phyloP scores from a whole-genome alignment of 2,329 filamentous ascomycete species.

The Fusarium sp. region DNA sequence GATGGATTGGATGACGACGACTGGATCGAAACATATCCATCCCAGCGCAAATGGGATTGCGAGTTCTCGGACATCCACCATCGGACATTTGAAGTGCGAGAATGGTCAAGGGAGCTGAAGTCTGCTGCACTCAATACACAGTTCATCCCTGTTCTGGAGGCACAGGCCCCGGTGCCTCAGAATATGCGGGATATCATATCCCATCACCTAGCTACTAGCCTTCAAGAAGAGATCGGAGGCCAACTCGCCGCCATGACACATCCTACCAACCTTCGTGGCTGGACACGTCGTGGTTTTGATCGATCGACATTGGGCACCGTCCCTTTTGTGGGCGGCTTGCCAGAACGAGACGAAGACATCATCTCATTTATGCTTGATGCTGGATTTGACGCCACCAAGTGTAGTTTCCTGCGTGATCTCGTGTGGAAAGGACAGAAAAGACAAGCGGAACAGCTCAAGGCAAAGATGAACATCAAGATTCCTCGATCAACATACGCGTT shows the following conservation, averaged over 20 bases:
- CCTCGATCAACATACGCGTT: conserved; percentile 71
- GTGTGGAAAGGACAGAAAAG: conserved; percentile 62
- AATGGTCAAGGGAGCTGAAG: conserved; percentile 50
- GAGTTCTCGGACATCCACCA: conserved; percentile 63
- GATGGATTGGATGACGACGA: conserved; percentile 57
- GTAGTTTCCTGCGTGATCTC: conserved; percentile 63
- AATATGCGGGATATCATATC: conserved; percentile 64
- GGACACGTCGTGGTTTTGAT: conserved; percentile 62
- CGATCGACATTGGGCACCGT: conserved; percentile 57
- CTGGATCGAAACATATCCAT: conserved; percentile 76
- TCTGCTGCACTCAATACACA: conserved; percentile 74
- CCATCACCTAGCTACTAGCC: conserved; percentile 61
- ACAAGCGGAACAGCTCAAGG: conserved; percentile 67
- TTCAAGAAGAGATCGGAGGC: conserved; percentile 66
- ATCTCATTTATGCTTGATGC: conserved; percentile 68
- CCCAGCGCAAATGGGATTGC: conserved; percentile 77
- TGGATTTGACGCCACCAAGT: conserved; percentile 68
- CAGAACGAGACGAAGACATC: conserved; percentile 62
- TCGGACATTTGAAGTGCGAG: conserved; percentile 75
- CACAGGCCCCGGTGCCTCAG: conserved; percentile 63
- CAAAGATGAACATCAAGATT: conserved; percentile 71
- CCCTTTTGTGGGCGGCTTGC: conserved; percentile 64
- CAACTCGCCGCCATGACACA: conserved; percentile 65
- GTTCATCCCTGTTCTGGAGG: conserved; percentile 76
- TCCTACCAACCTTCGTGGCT: conserved; percentile 65